Conservation (phyloP, 129 eudicot genomes). For the Rutidosis leptorrhynchoides region DNA sequence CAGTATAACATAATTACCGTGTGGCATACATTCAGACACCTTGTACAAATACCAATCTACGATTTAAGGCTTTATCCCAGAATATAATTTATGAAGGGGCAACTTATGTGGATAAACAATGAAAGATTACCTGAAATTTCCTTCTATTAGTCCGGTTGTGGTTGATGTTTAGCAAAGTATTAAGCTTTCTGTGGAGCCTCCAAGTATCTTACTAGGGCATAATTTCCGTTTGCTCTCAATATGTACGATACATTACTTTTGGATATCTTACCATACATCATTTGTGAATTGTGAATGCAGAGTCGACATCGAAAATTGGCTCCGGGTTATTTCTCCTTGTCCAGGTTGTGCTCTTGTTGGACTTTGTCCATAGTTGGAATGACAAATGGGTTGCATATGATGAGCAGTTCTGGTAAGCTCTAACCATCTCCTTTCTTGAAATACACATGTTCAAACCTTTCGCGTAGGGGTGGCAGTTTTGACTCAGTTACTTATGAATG, state of each 20-base stretch:
- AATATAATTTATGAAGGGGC: slow-evolving; percentile 4
- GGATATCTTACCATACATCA: slow-evolving; percentile 13
- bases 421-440: not conserved
- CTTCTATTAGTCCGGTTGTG: not conserved
- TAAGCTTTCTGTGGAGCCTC: slow-evolving; percentile 4
- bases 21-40: not conserved
- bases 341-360: slow-evolving; percentile 94
- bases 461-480: not conserved
- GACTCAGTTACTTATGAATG: slow-evolving; percentile 11
- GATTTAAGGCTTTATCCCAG: not conserved
- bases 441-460: not conserved
- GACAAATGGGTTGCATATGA: slow-evolving; percentile 98
- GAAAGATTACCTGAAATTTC: not conserved
- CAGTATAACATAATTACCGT: not conserved
- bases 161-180: not conserved
- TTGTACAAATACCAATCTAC: too few relatives aligned
- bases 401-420: slow-evolving; percentile 85
- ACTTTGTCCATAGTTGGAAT: slow-evolving; percentile 97
- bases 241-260: not conserved
- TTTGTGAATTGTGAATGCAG: slow-evolving; percentile 48
- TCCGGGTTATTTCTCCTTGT: slow-evolving; percentile 92
- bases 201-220: slow-evolving; percentile 8
- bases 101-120: not conserved
- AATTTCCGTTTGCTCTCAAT: slow-evolving; percentile 8
- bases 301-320: slow-evolving; percentile 83